Base-by-base conservation (phyloP, 805 yeast species). In the Lipomyces orientalis region DNA sequence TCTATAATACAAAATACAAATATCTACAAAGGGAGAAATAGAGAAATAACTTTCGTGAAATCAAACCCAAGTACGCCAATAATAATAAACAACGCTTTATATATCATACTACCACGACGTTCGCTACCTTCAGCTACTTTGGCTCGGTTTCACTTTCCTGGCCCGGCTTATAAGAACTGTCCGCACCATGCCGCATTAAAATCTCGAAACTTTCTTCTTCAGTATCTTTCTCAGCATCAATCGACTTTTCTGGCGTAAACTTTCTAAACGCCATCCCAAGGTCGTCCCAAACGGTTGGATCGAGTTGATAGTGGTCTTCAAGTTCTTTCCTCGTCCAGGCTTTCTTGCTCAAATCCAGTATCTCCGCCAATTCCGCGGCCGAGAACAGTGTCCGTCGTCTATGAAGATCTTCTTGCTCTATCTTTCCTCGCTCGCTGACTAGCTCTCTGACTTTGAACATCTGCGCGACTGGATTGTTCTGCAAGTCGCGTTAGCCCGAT, bases 401-500 rank as follows among this genome's bases (percentile, higher is more conserved):
- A 12, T 16, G 25, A 4, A 51, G 14, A 54, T 64, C 62, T n/a
- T 46, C 54, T 37, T 58, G 64, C 39, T 67, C 66, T 25, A 43
- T 16, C 31, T 19, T 31, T 19, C 65, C 71, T 37, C 60, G 66
- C 25, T 16, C 55, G n/a, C 54, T 57, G 10, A 65, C 62, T 1
- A 12, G 22, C 39, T 61, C 66, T 5, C 68, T 54, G 34, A 52
- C 60, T 39, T 51, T 54, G 54, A 65, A 67, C 71, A 67, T 67
- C 19, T 55, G 58, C n/a, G 67, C 64, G 22, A 66, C 65, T 34
- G 70, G 70, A 25, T 66, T 66, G 12, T 2, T 37, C 67, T 66
- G 31, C n/a, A 58, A 60, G 10, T 25, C 33, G 29, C 35, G 10
- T 10, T 22, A 39, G 25, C 9, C 9, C 29, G 31, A 1, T 22